phyloP scores from a whole-genome alignment of 176 grass and related monocot species.

The Carex littledalei region DNA sequence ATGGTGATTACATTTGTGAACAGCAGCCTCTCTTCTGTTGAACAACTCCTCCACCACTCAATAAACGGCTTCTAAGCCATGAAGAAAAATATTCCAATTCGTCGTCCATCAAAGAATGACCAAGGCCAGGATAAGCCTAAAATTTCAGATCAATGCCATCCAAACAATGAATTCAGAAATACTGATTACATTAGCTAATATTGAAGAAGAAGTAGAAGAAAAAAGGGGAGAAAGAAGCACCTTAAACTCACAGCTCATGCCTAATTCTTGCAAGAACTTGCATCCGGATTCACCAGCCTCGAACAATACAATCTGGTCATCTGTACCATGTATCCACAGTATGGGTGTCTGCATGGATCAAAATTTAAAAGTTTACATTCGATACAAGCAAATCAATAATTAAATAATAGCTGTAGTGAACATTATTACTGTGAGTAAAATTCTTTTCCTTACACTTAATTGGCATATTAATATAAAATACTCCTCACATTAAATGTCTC shows the following conservation, averaged over 20 bases:
- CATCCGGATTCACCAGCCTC: constrained; percentile 27
- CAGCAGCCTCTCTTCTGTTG: constrained; percentile 21
- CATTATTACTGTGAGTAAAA: neutral
- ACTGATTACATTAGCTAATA: neutral
- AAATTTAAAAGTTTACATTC: constrained; percentile 14
- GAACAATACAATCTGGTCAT: constrained; percentile 18
- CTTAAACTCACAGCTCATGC: constrained; percentile 33
- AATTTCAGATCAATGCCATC: neutral
- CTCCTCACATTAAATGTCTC: neutral
- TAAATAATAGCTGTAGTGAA: neutral
- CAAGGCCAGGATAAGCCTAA: constrained; percentile 27
- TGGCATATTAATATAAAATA: neutral
- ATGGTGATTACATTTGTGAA: constrained; percentile 18
- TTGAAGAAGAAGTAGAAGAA: neutral
- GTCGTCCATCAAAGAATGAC: constrained; percentile 27
- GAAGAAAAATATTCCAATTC: constrained; percentile 34
- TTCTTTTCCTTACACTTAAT: neutral
- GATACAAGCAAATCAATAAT: neutral
- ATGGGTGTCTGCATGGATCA: constrained; percentile 17
- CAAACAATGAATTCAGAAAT: neutral
- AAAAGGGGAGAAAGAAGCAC: neutral
- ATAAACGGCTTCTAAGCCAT: constrained; percentile 29
- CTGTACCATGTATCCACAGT: constrained; percentile 31
- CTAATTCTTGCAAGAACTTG: constrained; percentile 26
- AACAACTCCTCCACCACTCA: constrained; percentile 12